Evolutionary conservation across 2,329 filamentous ascomycete species (phyloP).

Genomic region (Fusarium palustre): DNA sequence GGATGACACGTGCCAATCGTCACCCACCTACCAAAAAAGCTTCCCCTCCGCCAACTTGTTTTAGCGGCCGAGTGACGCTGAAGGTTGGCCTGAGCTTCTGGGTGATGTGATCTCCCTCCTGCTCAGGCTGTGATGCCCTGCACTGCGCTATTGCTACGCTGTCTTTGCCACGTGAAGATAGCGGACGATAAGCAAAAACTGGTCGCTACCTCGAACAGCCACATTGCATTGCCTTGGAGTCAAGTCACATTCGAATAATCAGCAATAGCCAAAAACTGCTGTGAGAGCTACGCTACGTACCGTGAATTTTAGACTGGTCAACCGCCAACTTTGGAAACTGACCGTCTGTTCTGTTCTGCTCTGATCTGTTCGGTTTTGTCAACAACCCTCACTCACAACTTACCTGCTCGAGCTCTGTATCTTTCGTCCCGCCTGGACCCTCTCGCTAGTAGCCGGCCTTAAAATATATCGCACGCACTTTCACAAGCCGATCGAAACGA

Average conservation of each 20-base stretch:
- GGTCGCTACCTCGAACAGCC: slow-evolving; percentile 45
- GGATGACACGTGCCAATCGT: slow-evolving; percentile 35
- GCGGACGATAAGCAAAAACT: slow-evolving; percentile 46
- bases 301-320: slow-evolving; percentile 27
- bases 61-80: slow-evolving; percentile 31
- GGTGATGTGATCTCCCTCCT: slow-evolving; percentile 13
- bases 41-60: slow-evolving; percentile 27
- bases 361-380: slow-evolving; percentile 2
- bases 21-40: slow-evolving; percentile 20
- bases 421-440: slow-evolving; percentile 9
- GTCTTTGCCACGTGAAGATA: slow-evolving; percentile 47
- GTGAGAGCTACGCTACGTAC: slow-evolving; percentile 32
- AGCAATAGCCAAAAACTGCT: slow-evolving; percentile 33
- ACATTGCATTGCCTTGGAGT: slow-evolving; percentile 44
- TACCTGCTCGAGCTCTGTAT: slow-evolving; percentile 8
- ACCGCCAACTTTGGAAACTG: slow-evolving; percentile 27
- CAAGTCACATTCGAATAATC: slow-evolving; percentile 43
- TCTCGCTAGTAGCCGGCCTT: slow-evolving; percentile 32
- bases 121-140: slow-evolving; percentile 2
- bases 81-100: slow-evolving; percentile 18
- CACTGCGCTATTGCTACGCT: background rate
- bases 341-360: slow-evolving; percentile 5
- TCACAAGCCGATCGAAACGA: slow-evolving; percentile 32
- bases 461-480: slow-evolving; percentile 31
- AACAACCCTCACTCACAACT: slow-evolving; percentile 10